Evolutionary conservation across 495 filamentous ascomycete species (phyloP).

Genomic region (Aspergillus coremiiformis): DNA sequence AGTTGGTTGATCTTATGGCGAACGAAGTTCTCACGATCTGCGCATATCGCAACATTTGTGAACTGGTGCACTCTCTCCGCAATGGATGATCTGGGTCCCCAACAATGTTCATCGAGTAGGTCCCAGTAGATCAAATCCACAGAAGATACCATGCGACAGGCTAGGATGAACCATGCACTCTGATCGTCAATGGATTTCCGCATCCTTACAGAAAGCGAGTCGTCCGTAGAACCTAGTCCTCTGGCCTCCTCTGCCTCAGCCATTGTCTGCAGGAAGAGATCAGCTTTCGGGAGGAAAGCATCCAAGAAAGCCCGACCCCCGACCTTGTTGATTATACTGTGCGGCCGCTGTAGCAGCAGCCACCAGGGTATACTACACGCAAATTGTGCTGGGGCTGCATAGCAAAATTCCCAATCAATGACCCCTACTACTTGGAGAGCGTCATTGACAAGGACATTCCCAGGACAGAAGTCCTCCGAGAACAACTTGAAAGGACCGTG

Average conservation of each 20-base stretch:
- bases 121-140: slow-evolving; percentile 6
- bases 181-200: not conserved
- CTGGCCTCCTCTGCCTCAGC: not conserved
- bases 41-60: not conserved
- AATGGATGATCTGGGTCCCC: not conserved
- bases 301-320: not conserved
- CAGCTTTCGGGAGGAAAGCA: not conserved
- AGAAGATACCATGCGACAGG: not conserved
- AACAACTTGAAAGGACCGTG: slow-evolving; percentile 26
- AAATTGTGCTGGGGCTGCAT: slow-evolving; percentile 14
- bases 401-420: slow-evolving; percentile 18
- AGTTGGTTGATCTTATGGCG: no score
- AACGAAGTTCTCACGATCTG: no score
- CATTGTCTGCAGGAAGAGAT: not conserved
- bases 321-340: not conserved
- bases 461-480: slow-evolving; percentile 24
- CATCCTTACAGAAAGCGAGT: not conserved
- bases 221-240: not conserved
- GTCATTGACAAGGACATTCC: slow-evolving; percentile 22
- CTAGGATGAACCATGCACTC: slow-evolving; percentile 5
- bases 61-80: not conserved
- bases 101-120: slow-evolving; percentile 3
- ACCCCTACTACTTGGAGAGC: slow-evolving; percentile 10
- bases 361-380: slow-evolving; percentile 10
- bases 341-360: slow-evolving; percentile 11